Evolutionary conservation across 108 stramenopile species (phyloP).

Genomic region (Skeletonema tropicum): DNA sequence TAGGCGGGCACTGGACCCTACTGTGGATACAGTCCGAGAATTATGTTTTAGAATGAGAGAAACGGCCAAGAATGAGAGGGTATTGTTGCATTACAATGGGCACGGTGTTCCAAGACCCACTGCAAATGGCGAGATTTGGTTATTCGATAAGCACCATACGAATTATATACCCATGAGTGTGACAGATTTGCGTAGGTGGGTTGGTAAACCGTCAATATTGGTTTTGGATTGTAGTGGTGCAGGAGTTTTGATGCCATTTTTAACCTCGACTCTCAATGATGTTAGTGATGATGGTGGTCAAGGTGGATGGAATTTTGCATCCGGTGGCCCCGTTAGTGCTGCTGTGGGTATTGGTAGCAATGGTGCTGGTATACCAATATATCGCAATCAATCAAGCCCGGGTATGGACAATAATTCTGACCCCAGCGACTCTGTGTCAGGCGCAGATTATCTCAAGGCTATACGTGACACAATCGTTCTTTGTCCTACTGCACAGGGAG

Average conservation of each 20-base stretch:
- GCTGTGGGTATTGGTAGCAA: conserved; percentile 11
- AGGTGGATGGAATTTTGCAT: conserved; percentile 25
- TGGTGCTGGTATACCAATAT: conserved; percentile 1
- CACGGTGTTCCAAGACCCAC: conserved; percentile 98
- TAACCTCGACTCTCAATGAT: conserved; percentile 57
- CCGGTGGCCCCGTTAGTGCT: conserved; percentile 5
- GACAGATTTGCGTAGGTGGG: conserved; percentile 88
- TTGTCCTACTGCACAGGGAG: conserved; percentile 89
- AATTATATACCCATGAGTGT: conserved; percentile 97
- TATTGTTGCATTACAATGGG: conserved; percentile 98
- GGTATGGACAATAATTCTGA: conserved; percentile 11
- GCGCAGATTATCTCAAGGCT: conserved; percentile 26
- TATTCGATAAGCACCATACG: conserved; percentile 95
- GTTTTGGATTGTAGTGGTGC: conserved; percentile 95
- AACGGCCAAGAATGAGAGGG: conserved; percentile 78
- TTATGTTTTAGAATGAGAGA: conserved; percentile 81
- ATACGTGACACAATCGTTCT: conserved; percentile 95
- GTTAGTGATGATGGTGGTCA: conserved; percentile 25
- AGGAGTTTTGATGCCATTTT: conserved; percentile 90
- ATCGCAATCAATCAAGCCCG: conserved; percentile 1
- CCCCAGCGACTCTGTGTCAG: conserved; percentile 18
- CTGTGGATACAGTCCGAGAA: conserved; percentile 88
- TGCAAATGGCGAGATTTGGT: conserved; percentile 95
- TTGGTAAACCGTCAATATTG: conserved; percentile 90
- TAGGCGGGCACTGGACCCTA: conserved; percentile 90